Percentiles rank a stretch among this genome's conserved stretches.
These are phyloP conservation scores for Insectozyma bohioensis DNA, from an alignment of 1,139 yeast genomes.

Conservation along the genomic window DNA sequence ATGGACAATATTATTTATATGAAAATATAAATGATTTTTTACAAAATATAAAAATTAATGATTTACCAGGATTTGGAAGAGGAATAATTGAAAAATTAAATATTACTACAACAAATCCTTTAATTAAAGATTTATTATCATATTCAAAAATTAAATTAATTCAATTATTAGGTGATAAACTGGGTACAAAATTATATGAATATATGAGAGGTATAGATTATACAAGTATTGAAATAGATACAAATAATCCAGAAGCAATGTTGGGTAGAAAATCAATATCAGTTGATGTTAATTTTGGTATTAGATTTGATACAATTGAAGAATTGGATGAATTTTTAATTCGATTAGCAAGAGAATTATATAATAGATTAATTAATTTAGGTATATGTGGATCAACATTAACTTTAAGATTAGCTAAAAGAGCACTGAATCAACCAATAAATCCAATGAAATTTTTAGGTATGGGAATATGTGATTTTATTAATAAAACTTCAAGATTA, in stretches of 20 bases:
- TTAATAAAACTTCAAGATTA: constrained; percentile 58
- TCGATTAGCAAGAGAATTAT: constrained; percentile 59
- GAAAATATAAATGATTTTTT: constrained; percentile 39
- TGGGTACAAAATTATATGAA: constrained; percentile 62
- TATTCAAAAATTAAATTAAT: constrained; percentile 39
- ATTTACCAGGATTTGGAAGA: constrained; percentile 85
- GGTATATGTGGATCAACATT: constrained; percentile 56
- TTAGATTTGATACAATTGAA: constrained; percentile 58
- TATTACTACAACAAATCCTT: constrained; percentile 13
- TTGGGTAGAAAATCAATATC: constrained; percentile 72
- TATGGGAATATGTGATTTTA: constrained; percentile 73
- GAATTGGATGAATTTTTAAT: constrained; percentile 67
- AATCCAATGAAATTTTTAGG: constrained; percentile 82
- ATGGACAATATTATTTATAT: constrained; percentile 51
- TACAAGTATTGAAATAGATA: constrained; percentile 51
- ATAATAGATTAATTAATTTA: constrained; percentile 47
- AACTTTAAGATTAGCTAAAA: constrained; percentile 62
- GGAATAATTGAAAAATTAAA: constrained; percentile 32
- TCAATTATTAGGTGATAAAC: constrained; percentile 60
- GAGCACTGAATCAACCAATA: constrained; percentile 66
- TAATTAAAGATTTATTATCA: constrained; percentile 32
- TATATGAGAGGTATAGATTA: constrained; percentile 69
- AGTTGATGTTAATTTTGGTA: constrained; percentile 91
- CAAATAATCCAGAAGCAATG: constrained; percentile 42
- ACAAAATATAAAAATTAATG: constrained; percentile 43